Base-by-base conservation (phyloP, 2,329 filamentous ascomycete genomes). In the Xylariomycetidae sp. region DNA sequence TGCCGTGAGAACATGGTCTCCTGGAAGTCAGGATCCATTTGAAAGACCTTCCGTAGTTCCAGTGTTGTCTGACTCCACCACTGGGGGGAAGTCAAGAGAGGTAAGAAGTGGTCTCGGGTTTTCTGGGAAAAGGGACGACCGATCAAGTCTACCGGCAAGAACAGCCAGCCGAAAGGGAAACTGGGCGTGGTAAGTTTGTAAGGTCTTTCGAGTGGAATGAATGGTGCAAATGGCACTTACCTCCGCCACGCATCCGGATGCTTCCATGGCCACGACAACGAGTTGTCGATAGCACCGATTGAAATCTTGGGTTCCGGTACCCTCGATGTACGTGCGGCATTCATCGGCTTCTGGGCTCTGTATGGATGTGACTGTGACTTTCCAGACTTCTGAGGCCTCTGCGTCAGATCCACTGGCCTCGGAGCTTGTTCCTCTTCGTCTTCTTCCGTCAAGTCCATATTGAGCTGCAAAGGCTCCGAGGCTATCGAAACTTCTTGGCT, bases 1-100 rank as follows among this genome's bases (percentile, higher is more conserved):
- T 98, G 92, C 46, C 86, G 80, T n/a, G 87, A 87, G 63, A 95
- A 98, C 92, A 98, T 98, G 61, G 86, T 83, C 64, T 98, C 92
- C 57, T 96, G 87, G 60, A 98, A 98, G 61, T 98, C 92, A 3
- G 82, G 79, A 58, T 98, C 92, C 55, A 93, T 78, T 46, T 86
- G 82, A 57, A 98, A 98, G 28, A 95, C 81, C 41, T 79, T 76
- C 34, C 92, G 85, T 24, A 98, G 68, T 15, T 87, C 85, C 39
- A 86, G 68, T 51, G 94, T 88, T 4, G 92, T 98, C 49, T 95
- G 87, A 44, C 82, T 85, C 92, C 92, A 98, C 92, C 92, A 98
- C 32, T 85, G 76, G 17, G 89, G 93, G 2, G 89, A 96, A 0
- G 92, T 96, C 20, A 98, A 72, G 4, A 98, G 70, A 4, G 92